Conservation (phyloP, 371 early-diverging fungal species). For the Thermomucor indicae-seudaticae region DNA sequence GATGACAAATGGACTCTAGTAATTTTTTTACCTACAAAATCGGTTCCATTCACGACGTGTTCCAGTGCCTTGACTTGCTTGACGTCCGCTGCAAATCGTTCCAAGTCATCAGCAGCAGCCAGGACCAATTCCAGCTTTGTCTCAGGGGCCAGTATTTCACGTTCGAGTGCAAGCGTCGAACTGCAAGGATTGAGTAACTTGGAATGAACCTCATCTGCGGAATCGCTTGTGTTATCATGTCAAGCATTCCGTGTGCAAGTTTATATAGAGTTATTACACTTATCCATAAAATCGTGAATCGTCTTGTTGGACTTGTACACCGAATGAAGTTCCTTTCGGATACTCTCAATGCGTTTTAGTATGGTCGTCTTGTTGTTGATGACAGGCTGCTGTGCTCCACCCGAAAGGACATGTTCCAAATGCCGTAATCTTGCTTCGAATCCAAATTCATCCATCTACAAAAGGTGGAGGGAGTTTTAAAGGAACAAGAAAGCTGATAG, state of each 20-base stretch:
- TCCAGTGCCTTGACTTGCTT: conserved; percentile 56
- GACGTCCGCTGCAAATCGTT: conserved; percentile 45
- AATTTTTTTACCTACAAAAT: conserved; percentile 35
- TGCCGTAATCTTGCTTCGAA: conserved; percentile 44
- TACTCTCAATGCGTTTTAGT: conserved; percentile 16
- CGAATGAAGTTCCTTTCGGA: conserved; percentile 27
- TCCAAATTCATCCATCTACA: conserved; percentile 38
- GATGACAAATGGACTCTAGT: neutral
- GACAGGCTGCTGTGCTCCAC: conserved; percentile 10
- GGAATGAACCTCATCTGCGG: conserved; percentile 36
- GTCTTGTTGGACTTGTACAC: conserved; percentile 37
- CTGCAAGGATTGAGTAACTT: conserved; percentile 41
- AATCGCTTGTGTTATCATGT: no score
- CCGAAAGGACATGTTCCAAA: conserved; percentile 36
- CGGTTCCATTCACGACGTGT: conserved; percentile 45
- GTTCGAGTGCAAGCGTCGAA: conserved; percentile 43
- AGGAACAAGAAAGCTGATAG: no score
- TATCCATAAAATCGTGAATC: conserved; percentile 49
- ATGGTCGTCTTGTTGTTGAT: conserved; percentile 4
- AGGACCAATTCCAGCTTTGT: conserved; percentile 53
- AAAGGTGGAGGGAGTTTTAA: neutral
- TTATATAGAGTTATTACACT: no score
- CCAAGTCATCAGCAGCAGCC: conserved; percentile 52
- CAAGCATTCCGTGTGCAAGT: no score
- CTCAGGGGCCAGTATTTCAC: conserved; percentile 48